Percentiles rank a stretch among this genome's conserved stretches.
Evolutionary conservation across 257 asterid species (phyloP).

Genomic region (Leptodermis oblonga): DNA sequence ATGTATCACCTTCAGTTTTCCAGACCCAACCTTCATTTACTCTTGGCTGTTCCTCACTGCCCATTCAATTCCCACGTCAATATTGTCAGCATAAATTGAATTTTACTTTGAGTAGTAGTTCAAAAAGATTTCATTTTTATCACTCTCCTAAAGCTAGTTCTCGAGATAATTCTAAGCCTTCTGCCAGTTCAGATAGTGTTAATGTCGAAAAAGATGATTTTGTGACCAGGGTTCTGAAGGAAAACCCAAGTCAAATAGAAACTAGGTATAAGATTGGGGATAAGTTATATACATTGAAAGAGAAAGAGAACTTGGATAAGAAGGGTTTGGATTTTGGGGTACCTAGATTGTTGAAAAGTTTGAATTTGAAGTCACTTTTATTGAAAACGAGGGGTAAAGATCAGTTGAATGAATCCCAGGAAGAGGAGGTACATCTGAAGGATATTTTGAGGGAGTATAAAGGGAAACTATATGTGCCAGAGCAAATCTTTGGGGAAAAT

Average conservation of each 20-base stretch:
- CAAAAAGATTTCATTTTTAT: constrained; percentile 25
- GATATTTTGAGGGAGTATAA: constrained; percentile 86
- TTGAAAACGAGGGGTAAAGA: constrained; percentile 27
- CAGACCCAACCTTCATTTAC: constrained; percentile 12
- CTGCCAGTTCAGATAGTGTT: constrained; percentile 24
- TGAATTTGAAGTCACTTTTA: constrained; percentile 57
- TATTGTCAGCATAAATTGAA: constrained; percentile 16
- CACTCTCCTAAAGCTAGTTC: constrained; percentile 35
- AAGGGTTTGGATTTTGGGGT: constrained; percentile 40
- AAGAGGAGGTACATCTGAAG: constrained; percentile 70
- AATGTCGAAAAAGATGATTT: constrained; percentile 60
- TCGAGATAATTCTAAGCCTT: constrained; percentile 34
- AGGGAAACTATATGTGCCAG: constrained; percentile 95
- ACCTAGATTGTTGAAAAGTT: constrained; percentile 38
- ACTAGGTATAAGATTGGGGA: constrained; percentile 74
- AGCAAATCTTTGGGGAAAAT: constrained; percentile 65
- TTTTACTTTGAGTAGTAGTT: constrained; percentile 19
- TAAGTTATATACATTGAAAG: constrained; percentile 64
- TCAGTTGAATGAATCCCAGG: constrained; percentile 38
- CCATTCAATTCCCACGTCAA: constrained; percentile 30
- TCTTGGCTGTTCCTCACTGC: constrained; percentile 16
- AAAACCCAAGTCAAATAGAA: constrained; percentile 93
- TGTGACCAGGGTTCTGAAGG: constrained; percentile 76
- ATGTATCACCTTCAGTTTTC: constrained; percentile 18
- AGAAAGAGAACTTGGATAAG: constrained; percentile 57